A percentile compares a stretch with the other conserved stretches of the same genome.
These are phyloP conservation scores for Terana coerulea DNA, from an alignment of 768 basidiomycete species.

Conservation along the genomic window DNA sequence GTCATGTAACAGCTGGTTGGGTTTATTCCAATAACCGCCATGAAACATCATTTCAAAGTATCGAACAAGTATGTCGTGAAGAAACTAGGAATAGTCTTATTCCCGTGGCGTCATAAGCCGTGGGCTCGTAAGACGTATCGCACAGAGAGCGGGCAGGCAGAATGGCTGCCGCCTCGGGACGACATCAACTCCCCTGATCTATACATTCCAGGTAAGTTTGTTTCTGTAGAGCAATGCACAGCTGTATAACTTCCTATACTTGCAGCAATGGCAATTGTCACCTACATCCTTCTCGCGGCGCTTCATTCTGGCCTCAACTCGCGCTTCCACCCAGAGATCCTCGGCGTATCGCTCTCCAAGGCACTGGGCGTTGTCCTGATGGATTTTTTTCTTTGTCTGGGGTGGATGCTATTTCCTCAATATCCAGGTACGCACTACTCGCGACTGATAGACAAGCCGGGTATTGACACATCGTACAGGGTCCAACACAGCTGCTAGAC, in stretches of 20 bases:
- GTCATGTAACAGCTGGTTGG: constrained; percentile 63
- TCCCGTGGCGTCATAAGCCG: constrained; percentile 91
- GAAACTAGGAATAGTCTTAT: constrained; percentile 85
- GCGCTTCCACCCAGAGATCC: constrained; percentile 83
- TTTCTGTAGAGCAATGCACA: background rate
- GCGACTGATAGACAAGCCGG: background rate
- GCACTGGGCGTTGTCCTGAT: constrained; percentile 81
- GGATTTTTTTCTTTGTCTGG: constrained; percentile 87
- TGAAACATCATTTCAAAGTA: constrained; percentile 94
- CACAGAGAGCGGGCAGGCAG: constrained; percentile 60
- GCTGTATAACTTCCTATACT: background rate
- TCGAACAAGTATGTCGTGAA: constrained; percentile 92
- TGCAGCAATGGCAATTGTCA: constrained; percentile 91
- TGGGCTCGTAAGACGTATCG: constrained; percentile 73
- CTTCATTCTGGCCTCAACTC: constrained; percentile 79
- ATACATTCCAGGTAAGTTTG: constrained; percentile 80
- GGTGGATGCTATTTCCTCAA: constrained; percentile 92
- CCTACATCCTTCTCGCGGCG: constrained; percentile 89
- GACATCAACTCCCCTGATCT: constrained; percentile 96
- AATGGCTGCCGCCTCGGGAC: constrained; percentile 87
- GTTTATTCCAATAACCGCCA: constrained; percentile 66
- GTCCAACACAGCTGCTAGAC: constrained; percentile 68
- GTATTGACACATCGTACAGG: constrained; percentile 32
- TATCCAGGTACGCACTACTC: constrained; percentile 38
- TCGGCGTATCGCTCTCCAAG: constrained; percentile 82